These are phyloP conservation scores for Penicillium bialowiezense DNA, from an alignment of 495 filamentous ascomycete genomes.

Conservation along the genomic window DNA sequence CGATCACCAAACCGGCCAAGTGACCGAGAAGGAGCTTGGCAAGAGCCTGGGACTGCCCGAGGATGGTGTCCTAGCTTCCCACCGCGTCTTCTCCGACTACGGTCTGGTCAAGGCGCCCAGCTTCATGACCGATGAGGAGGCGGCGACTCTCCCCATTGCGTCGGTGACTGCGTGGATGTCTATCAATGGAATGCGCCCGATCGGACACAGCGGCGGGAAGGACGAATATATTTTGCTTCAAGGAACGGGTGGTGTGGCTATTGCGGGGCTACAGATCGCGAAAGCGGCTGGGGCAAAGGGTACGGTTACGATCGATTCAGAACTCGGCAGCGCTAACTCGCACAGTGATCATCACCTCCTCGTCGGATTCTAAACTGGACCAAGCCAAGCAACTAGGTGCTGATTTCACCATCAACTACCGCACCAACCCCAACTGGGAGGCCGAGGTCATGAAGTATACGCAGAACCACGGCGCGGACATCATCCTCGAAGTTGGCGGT, in stretches of 20 bases:
- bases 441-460: constrained; percentile 63
- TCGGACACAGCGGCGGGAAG: constrained; percentile 56
- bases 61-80: constrained; percentile 66
- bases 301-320: constrained; percentile 11
- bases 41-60: constrained; percentile 64
- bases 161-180: constrained; percentile 79
- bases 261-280: constrained; percentile 76
- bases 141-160: constrained; percentile 65
- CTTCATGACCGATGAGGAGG: constrained; percentile 62
- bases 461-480: constrained; percentile 58
- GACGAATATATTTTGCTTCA: constrained; percentile 71
- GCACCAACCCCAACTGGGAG: constrained; percentile 64
- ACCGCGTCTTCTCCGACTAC: constrained; percentile 63
- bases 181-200: constrained; percentile 62
- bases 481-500: constrained; percentile 68
- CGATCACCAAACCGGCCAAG: constrained; percentile 60
- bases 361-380: constrained; percentile 61
- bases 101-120: constrained; percentile 63
- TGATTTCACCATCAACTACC: constrained; percentile 65
- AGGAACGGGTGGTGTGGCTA: constrained; percentile 75
- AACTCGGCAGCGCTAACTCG: not conserved
- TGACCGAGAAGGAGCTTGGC: constrained; percentile 41
- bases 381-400: constrained; percentile 58
- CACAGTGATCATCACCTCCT: constrained; percentile 72
- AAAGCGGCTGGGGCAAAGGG: constrained; percentile 72